These are phyloP conservation scores for Houttuynia cordata DNA, from an alignment of 164 flowering plant genomes.

Conservation along the genomic window DNA sequence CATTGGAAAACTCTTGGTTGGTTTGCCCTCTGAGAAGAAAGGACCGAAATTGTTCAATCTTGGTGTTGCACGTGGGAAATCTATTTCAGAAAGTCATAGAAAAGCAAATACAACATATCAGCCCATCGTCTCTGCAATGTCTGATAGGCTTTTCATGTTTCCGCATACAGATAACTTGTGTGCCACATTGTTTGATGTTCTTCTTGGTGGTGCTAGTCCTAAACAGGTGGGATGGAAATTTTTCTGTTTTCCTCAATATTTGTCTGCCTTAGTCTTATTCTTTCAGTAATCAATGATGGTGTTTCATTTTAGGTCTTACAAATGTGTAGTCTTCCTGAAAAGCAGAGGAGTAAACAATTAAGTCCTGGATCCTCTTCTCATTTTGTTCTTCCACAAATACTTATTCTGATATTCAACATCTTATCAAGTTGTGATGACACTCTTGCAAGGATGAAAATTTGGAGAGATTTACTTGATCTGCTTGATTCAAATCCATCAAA, in stretches of 20 bases:
- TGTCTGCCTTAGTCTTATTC: background rate
- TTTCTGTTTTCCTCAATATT: background rate
- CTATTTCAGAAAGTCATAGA: constrained; percentile 48
- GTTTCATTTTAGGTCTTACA: constrained; percentile 56
- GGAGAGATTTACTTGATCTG: constrained; percentile 75
- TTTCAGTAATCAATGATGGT: background rate
- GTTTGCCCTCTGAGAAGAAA: constrained; percentile 87
- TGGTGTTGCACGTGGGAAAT: constrained; percentile 60
- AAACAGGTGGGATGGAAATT: constrained; percentile 54
- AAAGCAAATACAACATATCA: constrained; percentile 40
- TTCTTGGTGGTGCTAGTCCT: constrained; percentile 99
- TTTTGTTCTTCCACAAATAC: constrained; percentile 80
- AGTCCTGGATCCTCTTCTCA: constrained; percentile 27
- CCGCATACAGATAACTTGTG: constrained; percentile 72
- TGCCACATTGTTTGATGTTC: constrained; percentile 93
- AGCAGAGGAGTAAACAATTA: constrained; percentile 44
- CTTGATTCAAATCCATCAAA: constrained; percentile 88
- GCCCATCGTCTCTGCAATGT: constrained; percentile 59
- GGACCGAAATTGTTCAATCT: constrained; percentile 74
- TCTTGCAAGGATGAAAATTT: constrained; percentile 49
- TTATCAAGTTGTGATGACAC: constrained; percentile 53
- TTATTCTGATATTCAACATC: constrained; percentile 71
- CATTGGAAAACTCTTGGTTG: constrained; percentile 87
- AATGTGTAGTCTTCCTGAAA: constrained; percentile 54
- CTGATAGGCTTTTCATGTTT: constrained; percentile 78